Conservation (phyloP, 108 stramenopile genomes). For the Cyclotella distinguenda region DNA sequence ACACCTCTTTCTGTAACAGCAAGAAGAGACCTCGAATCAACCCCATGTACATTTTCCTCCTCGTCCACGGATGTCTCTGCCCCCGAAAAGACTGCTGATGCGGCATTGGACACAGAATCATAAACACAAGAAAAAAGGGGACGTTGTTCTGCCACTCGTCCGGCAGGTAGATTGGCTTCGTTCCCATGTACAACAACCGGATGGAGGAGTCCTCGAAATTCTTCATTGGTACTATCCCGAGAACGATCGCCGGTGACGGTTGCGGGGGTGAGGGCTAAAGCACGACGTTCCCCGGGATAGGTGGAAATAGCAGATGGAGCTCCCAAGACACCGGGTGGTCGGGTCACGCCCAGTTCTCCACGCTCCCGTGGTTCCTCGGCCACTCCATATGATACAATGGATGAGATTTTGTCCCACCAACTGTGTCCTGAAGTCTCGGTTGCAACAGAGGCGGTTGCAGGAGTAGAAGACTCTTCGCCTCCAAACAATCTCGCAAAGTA, state of each 20-base stretch:
- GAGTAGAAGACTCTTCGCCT: slow-evolving; percentile 5
- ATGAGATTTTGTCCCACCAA: slow-evolving; percentile 37
- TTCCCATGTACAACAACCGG: slow-evolving; percentile 39
- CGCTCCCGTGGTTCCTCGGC: slow-evolving; percentile 29
- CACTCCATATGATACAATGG: slow-evolving; percentile 25
- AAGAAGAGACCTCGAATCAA: slow-evolving; percentile 66
- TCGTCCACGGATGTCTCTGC: slow-evolving; percentile 43
- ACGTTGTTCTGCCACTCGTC: slow-evolving; percentile 60
- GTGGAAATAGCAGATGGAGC: slow-evolving; percentile 6
- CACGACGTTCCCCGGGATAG: slow-evolving; percentile 31
- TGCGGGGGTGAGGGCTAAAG: slow-evolving; percentile 2
- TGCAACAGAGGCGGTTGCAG: slow-evolving; percentile 6
- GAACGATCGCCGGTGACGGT: background rate
- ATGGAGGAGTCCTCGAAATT: slow-evolving; percentile 38
- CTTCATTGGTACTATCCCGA: slow-evolving; percentile 31
- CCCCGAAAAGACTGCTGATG: slow-evolving; percentile 27
- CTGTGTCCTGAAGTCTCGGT: slow-evolving; percentile 21
- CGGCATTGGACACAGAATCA: slow-evolving; percentile 63
- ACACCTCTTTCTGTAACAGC: slow-evolving; percentile 55
- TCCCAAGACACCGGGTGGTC: slow-evolving; percentile 42
- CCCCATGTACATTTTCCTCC: slow-evolving; percentile 77
- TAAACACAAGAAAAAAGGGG: slow-evolving; percentile 79
- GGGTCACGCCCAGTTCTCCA: slow-evolving; percentile 49
- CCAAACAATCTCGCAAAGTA: slow-evolving; percentile 39
- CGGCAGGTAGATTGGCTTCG: slow-evolving; percentile 45